A percentile compares a stretch with the other conserved stretches of the same genome.
Evolutionary conservation across 208 protist species (phyloP).

Genomic region (Leishmania amazonensis): DNA sequence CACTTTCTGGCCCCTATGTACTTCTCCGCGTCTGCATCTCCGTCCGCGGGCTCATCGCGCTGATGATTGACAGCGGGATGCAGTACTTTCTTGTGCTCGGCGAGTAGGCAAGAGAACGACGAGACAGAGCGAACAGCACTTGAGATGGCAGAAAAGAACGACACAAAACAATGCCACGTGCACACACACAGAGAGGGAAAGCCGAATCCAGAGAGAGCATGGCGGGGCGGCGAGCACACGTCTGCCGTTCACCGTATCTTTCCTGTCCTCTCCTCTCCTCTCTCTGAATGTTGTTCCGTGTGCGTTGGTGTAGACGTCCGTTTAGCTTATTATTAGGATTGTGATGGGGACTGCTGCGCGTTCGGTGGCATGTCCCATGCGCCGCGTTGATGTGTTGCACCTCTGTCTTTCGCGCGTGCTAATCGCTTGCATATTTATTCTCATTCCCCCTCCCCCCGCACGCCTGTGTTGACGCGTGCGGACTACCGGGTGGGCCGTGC

Average conservation of each 20-base stretch:
- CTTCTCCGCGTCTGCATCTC: background rate
- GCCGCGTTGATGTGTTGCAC: background rate
- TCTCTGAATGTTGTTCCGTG: background rate
- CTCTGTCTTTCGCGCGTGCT: background rate
- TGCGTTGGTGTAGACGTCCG: background rate
- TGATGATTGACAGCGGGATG: background rate
- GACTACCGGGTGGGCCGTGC: too few relatives aligned
- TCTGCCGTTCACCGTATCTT: background rate
- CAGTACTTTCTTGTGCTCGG: background rate
- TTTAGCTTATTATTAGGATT: background rate
- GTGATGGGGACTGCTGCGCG: too few relatives aligned
- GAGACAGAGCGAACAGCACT: background rate
- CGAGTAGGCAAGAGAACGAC: background rate
- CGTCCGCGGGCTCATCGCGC: background rate
- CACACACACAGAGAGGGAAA: too few relatives aligned
- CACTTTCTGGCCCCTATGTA: background rate
- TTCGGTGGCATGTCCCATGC: background rate
- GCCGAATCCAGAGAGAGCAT: background rate
- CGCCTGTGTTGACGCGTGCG: background rate
- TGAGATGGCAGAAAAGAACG: too few relatives aligned
- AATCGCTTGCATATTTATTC: background rate
- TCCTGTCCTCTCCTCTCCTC: constrained; percentile 6
- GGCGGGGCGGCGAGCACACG: background rate
- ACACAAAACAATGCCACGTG: too few relatives aligned
- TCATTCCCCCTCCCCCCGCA: background rate